phyloP scores from a whole-genome alignment of 2,329 filamentous ascomycete species.

The Aspergillus viridinutans region DNA sequence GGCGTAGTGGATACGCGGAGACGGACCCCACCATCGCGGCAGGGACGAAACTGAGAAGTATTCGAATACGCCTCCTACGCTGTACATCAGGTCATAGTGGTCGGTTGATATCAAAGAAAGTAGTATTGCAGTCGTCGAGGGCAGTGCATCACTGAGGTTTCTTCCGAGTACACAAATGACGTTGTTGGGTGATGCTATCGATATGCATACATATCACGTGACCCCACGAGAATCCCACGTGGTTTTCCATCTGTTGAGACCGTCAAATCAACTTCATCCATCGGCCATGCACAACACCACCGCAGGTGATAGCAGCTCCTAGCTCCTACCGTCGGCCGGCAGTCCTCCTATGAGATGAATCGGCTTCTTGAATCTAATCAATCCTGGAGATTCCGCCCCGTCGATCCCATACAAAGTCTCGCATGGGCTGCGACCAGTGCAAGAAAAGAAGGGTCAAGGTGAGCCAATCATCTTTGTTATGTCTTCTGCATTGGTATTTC shows the following conservation, averaged over 20 bases:
- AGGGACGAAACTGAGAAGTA: neutral
- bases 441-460: slow-evolving; percentile 42
- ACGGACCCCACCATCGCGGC: neutral
- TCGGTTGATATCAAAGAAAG: neutral
- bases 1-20: neutral
- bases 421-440: slow-evolving; percentile 40
- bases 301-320: neutral
- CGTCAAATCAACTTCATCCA: neutral
- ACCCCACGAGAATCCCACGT: neutral
- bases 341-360: neutral
- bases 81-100: neutral
- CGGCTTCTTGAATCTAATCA: neutral
- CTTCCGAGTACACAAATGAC: neutral
- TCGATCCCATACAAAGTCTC: slow-evolving; percentile 41
- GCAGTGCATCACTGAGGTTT: neutral
- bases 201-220: neutral
- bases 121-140: neutral
- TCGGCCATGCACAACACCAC: neutral
- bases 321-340: neutral
- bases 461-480: slow-evolving; percentile 1
- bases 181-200: neutral
- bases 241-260: neutral
- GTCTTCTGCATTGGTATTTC: neutral
- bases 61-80: neutral
- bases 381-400: slow-evolving; percentile 32